A percentile compares a stretch with the other conserved stretches of the same genome.
Evolutionary conservation across 2,329 filamentous ascomycete genomes (phyloP).

Genomic region (Rutstroemia sp.): DNA sequence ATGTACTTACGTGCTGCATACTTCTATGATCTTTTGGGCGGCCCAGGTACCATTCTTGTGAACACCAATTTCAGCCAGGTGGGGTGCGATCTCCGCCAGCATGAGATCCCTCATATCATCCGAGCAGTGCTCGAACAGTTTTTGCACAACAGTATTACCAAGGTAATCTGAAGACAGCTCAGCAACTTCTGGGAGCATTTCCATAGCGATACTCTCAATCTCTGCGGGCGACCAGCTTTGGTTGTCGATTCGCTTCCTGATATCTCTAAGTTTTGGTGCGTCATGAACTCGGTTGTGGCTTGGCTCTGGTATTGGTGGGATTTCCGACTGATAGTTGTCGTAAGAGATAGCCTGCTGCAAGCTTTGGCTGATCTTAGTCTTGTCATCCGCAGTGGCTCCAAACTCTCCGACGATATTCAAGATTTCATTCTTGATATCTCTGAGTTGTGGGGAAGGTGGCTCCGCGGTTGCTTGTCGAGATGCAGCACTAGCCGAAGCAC

Average conservation of each 20-base stretch:
- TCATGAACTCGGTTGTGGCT: conserved; percentile 86
- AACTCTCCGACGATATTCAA: conserved; percentile 81
- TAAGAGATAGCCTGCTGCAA: conserved; percentile 73
- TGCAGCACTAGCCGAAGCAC: conserved; percentile 34
- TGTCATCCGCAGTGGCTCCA: conserved; percentile 75
- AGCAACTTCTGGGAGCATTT: conserved; percentile 94
- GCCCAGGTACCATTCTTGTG: conserved; percentile 99
- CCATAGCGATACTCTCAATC: conserved; percentile 84
- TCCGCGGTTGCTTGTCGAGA: conserved; percentile 40
- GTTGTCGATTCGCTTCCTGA: conserved; percentile 96
- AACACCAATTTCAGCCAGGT: conserved; percentile 91
- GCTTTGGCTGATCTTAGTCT: conserved; percentile 60
- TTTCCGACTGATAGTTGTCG: conserved; percentile 68
- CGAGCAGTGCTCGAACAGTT: conserved; percentile 93
- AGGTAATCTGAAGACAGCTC: conserved; percentile 94
- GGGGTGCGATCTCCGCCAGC: conserved; percentile 79
- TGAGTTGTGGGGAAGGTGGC: conserved; percentile 63
- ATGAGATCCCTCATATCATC: conserved; percentile 87
- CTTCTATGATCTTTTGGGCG: conserved; percentile 97
- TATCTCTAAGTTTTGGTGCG: conserved; percentile 88
- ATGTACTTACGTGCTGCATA: conserved; percentile 51
- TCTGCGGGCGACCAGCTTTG: conserved; percentile 77
- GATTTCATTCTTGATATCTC: conserved; percentile 77
- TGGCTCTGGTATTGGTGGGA: conserved; percentile 82
- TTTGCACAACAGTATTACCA: conserved; percentile 98